Percentiles rank a stretch among this genome's conserved stretches.
These are phyloP conservation scores for Exophiala bonariae DNA, from an alignment of 2,329 filamentous ascomycete species.

Conservation along the genomic window DNA sequence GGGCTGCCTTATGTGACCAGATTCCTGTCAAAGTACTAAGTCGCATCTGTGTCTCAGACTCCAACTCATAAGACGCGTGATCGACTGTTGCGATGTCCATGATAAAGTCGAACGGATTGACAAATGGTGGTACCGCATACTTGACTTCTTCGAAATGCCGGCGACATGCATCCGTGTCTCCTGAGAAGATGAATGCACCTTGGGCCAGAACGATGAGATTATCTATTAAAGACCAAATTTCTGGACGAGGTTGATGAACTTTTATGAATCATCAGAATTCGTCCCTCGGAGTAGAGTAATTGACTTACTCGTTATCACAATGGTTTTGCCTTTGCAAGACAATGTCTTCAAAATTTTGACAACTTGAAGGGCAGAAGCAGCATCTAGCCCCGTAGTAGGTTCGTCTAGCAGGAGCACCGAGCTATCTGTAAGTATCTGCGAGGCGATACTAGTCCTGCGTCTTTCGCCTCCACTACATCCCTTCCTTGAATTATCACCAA, in stretches of 20 bases:
- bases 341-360: conserved; percentile 68
- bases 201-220: conserved; percentile 67
- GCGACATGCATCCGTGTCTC: conserved; percentile 57
- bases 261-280: conserved; percentile 63
- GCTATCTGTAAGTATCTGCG: conserved; percentile 76
- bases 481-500: conserved; percentile 82
- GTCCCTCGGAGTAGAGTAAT: conserved; percentile 64
- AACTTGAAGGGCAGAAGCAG: conserved; percentile 71
- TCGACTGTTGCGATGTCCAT: conserved; percentile 75
- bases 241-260: conserved; percentile 74
- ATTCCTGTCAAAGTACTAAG: conserved; percentile 61
- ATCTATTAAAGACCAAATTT: conserved; percentile 80
- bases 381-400: conserved; percentile 80
- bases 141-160: conserved; percentile 64
- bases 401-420: conserved; percentile 82
- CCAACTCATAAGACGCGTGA: conserved; percentile 66
- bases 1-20: conserved; percentile 54
- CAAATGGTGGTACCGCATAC: conserved; percentile 65
- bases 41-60: conserved; percentile 58
- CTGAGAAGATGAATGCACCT: conserved; percentile 69
- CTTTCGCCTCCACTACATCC: conserved; percentile 72
- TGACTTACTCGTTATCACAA: conserved; percentile 51
- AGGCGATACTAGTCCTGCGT: conserved; percentile 69
- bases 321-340: conserved; percentile 64
- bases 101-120: conserved; percentile 74